phyloP scores from a whole-genome alignment of 202 grass and related monocot species.

The Thinopyrum obtusiflorum region DNA sequence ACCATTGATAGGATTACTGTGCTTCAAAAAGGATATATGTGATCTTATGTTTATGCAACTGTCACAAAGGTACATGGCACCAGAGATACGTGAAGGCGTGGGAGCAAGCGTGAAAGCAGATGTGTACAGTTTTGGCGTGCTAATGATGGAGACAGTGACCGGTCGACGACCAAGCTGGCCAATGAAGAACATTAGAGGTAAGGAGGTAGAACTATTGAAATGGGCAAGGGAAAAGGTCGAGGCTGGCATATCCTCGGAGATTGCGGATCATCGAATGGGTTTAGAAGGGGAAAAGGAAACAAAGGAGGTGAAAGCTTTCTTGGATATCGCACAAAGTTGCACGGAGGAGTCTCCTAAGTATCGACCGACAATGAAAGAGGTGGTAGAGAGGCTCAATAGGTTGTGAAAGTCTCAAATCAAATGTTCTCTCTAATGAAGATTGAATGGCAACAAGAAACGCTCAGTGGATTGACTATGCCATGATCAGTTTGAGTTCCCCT shows the following conservation, averaged over 20 bases:
- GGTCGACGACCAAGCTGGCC: conserved; percentile 61
- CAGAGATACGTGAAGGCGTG: conserved; percentile 47
- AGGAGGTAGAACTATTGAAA: conserved; percentile 41
- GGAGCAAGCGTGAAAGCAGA: conserved; percentile 50
- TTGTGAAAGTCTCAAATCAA: conserved; percentile 6
- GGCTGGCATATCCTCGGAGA: neutral
- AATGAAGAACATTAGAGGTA: conserved; percentile 13
- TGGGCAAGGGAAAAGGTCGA: conserved; percentile 60
- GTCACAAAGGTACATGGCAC: conserved; percentile 62
- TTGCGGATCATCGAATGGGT: conserved; percentile 46
- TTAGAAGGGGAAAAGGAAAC: neutral
- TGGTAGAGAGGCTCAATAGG: conserved; percentile 29
- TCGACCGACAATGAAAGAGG: conserved; percentile 55
- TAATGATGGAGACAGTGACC: conserved; percentile 58
- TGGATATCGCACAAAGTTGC: conserved; percentile 47
- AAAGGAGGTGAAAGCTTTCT: conserved; percentile 31
- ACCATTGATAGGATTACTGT: neutral
- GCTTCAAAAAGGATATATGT: neutral
- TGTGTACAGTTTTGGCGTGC: conserved; percentile 78
- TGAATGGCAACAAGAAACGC: neutral
- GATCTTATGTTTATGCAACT: neutral
- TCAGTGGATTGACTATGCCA: neutral
- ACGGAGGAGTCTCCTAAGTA: conserved; percentile 10
- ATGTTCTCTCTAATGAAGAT: neutral
- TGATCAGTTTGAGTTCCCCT: neutral